Base-by-base conservation (phyloP, 2,329 filamentous ascomycete genomes). In the Hypoxylon rubiginosum region DNA sequence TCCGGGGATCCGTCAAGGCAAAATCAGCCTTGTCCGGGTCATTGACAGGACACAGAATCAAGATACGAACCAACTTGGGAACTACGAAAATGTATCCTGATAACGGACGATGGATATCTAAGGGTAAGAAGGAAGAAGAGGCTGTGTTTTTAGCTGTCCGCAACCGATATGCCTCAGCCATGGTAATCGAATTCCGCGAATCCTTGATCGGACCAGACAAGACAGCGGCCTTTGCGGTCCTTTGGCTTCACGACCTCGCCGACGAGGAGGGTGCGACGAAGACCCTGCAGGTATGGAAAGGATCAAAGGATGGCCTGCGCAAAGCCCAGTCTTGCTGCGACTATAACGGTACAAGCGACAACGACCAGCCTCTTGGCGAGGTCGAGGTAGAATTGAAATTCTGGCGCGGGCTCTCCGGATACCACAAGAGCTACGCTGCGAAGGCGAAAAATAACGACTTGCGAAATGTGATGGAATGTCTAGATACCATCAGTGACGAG, bases 241-340 rank as follows among this genome's bases (percentile, higher is more conserved):
- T 92, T 1, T 92, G 91, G 91, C 82, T 92, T 17, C 87, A 88
- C 67, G 87, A 92, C n/a, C 81, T 93, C 0, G 79, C 84, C 0
- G 91, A 93, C 62, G 91, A 92, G 64, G 86, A 91, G 71, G 84
- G 89, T 56, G 80, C 83, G 46, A 86, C 84, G 0, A 71, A 91
- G 8, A 83, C 82, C 4, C 74, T 93, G 2, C 79, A 86, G 4
- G 84, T 93, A 2, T 93, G 89, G 88, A 90, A 88, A 73, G 89
- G 90, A 24, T 85, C 90, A 69, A 81, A 89, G 75, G 77, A 85
- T 68, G 65, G 82, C 72, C 65, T 84, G 63, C 71, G 71, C 74
- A 66, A 79, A 75, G 67, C 80, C 64, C 50, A 75, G 46, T 73
- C 72, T 6, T 80, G 79, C 60, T 77, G 65, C 24, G 77, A 76